Conservation (phyloP, 2,329 filamentous ascomycete genomes). For the Nothophaeocryptopus gaeumannii region DNA sequence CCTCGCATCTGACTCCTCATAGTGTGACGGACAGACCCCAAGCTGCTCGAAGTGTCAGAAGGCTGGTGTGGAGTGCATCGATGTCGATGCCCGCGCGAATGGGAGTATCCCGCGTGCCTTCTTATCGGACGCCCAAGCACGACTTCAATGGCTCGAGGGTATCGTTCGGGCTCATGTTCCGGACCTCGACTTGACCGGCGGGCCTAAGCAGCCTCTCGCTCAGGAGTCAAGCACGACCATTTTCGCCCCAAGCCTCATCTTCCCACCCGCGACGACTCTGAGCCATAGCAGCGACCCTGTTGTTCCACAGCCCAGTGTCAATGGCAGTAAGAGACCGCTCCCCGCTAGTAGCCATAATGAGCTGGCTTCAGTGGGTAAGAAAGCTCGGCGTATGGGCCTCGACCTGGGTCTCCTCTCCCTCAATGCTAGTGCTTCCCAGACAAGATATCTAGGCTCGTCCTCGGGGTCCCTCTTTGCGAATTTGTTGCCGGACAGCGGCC, state of each 20-base stretch:
- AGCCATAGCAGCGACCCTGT: too few species aligned
- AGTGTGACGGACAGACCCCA: conserved; percentile 6
- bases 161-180: conserved; percentile 2
- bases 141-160: conserved; percentile 3
- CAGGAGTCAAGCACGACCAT: too few species aligned
- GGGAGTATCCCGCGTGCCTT: conserved; percentile 1
- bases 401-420: conserved; percentile 6
- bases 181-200: not conserved
- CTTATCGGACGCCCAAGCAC: conserved; percentile 1
- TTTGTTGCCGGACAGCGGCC: not conserved
- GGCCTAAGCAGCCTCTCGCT: not conserved
- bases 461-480: conserved; percentile 5
- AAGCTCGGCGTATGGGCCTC: conserved; percentile 1
- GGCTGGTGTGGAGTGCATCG: conserved; percentile 6
- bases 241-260: too few species aligned
- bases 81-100: not conserved
- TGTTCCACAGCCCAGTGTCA: not conserved
- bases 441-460: conserved; percentile 2
- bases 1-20: not conserved
- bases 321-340: not conserved
- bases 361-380: not conserved
- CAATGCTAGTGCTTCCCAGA: conserved; percentile 2
- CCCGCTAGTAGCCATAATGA: not conserved
- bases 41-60: conserved; percentile 9
- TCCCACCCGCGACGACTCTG: too few species aligned